Evolutionary conservation across 2,329 filamentous ascomycete genomes (phyloP).

Genomic region (Pestalotiopsis sp.): DNA sequence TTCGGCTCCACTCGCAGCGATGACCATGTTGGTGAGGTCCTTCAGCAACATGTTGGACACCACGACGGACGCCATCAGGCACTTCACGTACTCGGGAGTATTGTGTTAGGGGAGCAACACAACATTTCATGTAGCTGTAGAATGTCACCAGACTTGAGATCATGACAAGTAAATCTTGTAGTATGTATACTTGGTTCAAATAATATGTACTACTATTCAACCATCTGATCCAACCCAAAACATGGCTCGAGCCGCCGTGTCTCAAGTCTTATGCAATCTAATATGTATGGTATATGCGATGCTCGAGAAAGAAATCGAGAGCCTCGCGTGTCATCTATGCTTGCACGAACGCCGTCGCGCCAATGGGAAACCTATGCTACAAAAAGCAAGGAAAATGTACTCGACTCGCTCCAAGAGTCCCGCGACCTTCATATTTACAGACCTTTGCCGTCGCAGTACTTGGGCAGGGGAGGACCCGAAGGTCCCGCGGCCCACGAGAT

Average conservation of each 20-base stretch:
- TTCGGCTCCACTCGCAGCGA: no score
- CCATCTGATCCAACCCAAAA: background rate
- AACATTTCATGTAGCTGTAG: no score
- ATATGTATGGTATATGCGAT: slow-evolving; percentile 3
- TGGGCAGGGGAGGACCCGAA: slow-evolving; percentile 43
- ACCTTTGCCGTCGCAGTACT: slow-evolving; percentile 52
- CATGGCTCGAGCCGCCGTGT: background rate
- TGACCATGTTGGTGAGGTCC: no score
- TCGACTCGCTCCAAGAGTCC: slow-evolving; percentile 9
- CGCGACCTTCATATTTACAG: slow-evolving; percentile 15
- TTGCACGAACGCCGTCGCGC: slow-evolving; percentile 11
- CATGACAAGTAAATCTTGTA: background rate
- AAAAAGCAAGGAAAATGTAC: slow-evolving; percentile 10
- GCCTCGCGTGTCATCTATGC: slow-evolving; percentile 3
- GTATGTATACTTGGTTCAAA: background rate
- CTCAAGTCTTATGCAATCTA: slow-evolving; percentile 1
- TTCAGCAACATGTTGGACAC: no score
- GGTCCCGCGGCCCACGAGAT: slow-evolving; percentile 76
- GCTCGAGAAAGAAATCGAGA: background rate
- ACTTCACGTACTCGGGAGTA: no score
- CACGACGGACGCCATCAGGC: no score
- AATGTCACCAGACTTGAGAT: background rate
- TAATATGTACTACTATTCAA: background rate
- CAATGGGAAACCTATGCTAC: slow-evolving; percentile 25
- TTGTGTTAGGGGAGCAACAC: no score